Conservation (phyloP, 257 asterid genomes). For the Voacanga thouarsii region DNA sequence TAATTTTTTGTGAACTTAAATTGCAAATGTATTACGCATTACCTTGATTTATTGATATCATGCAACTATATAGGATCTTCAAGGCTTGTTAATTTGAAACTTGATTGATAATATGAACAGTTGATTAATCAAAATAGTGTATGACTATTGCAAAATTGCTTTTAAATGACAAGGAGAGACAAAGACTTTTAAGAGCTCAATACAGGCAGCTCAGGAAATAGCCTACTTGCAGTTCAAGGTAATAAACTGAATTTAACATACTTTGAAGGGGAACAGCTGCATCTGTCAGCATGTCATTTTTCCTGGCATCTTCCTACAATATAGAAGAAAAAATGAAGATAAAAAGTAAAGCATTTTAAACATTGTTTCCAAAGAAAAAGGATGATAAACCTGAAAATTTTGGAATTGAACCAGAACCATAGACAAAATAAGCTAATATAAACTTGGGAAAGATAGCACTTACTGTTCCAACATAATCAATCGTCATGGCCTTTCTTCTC, state of each 20-base stretch:
- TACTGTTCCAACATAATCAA: constrained; percentile 39
- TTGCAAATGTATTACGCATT: not conserved
- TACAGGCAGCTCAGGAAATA: not conserved
- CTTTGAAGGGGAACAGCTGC: constrained; percentile 18
- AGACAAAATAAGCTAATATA: constrained; percentile 3
- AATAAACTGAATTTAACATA: constrained; percentile 4
- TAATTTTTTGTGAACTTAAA: not conserved
- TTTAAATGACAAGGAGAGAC: not conserved
- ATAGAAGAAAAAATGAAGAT: constrained; percentile 8
- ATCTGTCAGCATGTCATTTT: constrained; percentile 32
- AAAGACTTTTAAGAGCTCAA: not conserved
- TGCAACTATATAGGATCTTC: not conserved
- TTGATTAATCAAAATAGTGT: not conserved
- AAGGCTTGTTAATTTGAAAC: not conserved
- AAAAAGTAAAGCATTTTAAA: not conserved
- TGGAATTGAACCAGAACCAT: not conserved
- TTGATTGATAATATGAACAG: not conserved
- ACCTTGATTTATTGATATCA: not conserved
- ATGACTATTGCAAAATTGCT: not conserved
- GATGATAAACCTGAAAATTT: not conserved
- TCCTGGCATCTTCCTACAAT: constrained; percentile 44
- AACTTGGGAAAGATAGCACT: constrained; percentile 21
- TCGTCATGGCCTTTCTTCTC: constrained; percentile 51
- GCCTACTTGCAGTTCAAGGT: not conserved
- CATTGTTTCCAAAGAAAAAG: not conserved